phyloP scores from a whole-genome alignment of 1,284 basidiomycete genomes.

The Ustanciosporium gigantosporum region DNA sequence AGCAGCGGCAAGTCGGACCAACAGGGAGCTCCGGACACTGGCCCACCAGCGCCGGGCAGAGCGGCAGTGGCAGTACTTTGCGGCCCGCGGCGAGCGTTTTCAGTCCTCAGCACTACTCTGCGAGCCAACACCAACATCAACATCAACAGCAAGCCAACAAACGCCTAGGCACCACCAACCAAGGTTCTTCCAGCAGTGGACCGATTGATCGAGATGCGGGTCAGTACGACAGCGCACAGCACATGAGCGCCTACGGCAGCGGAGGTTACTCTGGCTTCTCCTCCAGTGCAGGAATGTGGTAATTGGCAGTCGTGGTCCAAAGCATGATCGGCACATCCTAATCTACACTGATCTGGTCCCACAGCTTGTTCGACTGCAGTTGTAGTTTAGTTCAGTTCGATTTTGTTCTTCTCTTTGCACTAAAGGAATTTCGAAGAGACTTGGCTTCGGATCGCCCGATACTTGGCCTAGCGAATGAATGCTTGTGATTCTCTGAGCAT shows the following conservation, averaged over 20 bases:
- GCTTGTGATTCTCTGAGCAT: no score
- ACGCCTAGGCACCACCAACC: neutral
- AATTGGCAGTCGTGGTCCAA: no score
- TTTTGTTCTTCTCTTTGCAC: no score
- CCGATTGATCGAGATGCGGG: constrained; percentile 25
- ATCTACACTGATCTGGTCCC: no score
- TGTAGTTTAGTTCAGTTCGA: no score
- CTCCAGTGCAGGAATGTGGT: constrained; percentile 14
- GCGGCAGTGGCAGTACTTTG: constrained; percentile 17
- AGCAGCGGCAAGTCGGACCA: neutral
- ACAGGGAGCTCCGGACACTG: neutral
- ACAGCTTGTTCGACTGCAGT: no score
- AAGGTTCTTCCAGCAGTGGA: constrained; percentile 8
- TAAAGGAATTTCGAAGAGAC: no score
- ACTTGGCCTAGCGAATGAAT: no score
- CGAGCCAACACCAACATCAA: constrained; percentile 14
- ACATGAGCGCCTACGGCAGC: constrained; percentile 4
- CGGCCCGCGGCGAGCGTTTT: constrained; percentile 26
- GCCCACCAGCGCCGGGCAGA: no score
- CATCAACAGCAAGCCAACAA: constrained; percentile 1
- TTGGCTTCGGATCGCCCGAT: no score
- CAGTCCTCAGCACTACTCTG: constrained; percentile 19
- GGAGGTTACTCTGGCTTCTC: constrained; percentile 13
- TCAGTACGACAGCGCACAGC: constrained; percentile 2
- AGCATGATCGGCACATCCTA: no score